These are phyloP conservation scores for Kluyveromyces wickerhamii DNA, from an alignment of 805 yeast genomes.

Conservation along the genomic window DNA sequence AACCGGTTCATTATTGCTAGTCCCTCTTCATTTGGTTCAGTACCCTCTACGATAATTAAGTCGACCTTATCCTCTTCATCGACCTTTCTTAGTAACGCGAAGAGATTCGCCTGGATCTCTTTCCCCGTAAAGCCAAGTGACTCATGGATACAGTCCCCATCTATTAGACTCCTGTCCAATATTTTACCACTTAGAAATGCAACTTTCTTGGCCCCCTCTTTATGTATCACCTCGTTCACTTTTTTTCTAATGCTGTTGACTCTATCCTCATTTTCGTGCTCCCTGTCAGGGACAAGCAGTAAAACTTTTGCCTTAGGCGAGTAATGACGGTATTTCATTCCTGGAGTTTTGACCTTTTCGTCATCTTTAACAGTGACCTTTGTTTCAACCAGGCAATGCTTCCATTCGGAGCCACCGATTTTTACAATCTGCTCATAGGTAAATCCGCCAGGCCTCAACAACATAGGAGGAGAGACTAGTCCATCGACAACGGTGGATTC, in stretches of 20 bases:
- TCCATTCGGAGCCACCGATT: constrained; percentile 66
- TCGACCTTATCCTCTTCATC: constrained; percentile 60
- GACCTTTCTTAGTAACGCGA: constrained; percentile 62
- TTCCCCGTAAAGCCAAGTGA: constrained; percentile 37
- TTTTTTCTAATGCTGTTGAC: constrained; percentile 25
- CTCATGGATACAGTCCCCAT: constrained; percentile 19
- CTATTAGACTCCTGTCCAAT: constrained; percentile 13
- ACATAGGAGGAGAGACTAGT: constrained; percentile 70
- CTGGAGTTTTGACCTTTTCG: constrained; percentile 86
- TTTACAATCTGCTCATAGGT: constrained; percentile 63
- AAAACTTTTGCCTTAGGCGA: constrained; percentile 84
- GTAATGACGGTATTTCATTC: constrained; percentile 95
- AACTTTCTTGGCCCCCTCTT: constrained; percentile 28
- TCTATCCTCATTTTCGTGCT: constrained; percentile 28
- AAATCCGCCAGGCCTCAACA: constrained; percentile 91
- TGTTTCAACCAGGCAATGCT: constrained; percentile 52
- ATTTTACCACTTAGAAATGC: constrained; percentile 44
- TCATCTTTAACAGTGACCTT: constrained; percentile 48
- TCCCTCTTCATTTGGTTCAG: constrained; percentile 70
- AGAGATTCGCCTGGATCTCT: constrained; percentile 69
- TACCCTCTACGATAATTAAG: constrained; percentile 76
- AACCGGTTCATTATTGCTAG: constrained; percentile 91
- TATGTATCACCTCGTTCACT: constrained; percentile 11
- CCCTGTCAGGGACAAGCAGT: constrained; percentile 45
- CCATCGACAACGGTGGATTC: constrained; percentile 96